These are phyloP conservation scores for Podaxis rugospora DNA, from an alignment of 768 basidiomycete species.

Conservation along the genomic window DNA sequence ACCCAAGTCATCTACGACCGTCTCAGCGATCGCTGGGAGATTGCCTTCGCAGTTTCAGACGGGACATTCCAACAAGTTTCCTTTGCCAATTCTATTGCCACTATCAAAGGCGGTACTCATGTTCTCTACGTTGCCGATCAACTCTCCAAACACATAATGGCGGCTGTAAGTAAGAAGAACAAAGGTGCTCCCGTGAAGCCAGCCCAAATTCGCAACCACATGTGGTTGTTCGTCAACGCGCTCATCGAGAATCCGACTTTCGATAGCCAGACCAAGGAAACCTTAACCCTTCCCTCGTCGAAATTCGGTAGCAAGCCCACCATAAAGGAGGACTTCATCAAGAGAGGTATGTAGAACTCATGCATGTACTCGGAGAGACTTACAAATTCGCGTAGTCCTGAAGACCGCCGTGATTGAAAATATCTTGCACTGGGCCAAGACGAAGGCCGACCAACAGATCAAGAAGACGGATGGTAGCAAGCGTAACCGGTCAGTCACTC, in stretches of 20 bases:
- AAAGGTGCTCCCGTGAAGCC: constrained; percentile 93
- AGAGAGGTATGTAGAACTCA: constrained; percentile 64
- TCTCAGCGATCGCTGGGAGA: constrained; percentile 83
- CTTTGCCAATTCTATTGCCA: constrained; percentile 96
- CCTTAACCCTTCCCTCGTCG: constrained; percentile 75
- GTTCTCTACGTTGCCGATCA: constrained; percentile 84
- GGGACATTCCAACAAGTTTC: constrained; percentile 92
- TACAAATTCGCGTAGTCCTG: constrained; percentile 45
- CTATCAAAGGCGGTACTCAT: constrained; percentile 94
- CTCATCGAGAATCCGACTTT: constrained; percentile 97
- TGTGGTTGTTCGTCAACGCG: constrained; percentile 97
- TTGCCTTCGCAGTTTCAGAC: constrained; percentile 92
- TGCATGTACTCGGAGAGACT: background rate
- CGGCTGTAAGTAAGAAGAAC: constrained; percentile 92
- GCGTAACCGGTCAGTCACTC: constrained; percentile 62
- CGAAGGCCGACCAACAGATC: constrained; percentile 92
- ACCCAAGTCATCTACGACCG: constrained; percentile 80
- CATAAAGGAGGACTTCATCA: constrained; percentile 90
- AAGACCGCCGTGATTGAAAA: constrained; percentile 91
- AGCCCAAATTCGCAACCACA: constrained; percentile 92
- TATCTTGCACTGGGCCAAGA: constrained; percentile 93
- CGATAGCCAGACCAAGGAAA: constrained; percentile 99
- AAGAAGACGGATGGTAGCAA: constrained; percentile 95
- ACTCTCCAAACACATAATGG: constrained; percentile 78
- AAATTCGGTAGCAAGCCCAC: constrained; percentile 90